These are phyloP conservation scores for Phaeosphaeriaceae sp. DNA, from an alignment of 2,329 filamentous ascomycete genomes.

Conservation along the genomic window DNA sequence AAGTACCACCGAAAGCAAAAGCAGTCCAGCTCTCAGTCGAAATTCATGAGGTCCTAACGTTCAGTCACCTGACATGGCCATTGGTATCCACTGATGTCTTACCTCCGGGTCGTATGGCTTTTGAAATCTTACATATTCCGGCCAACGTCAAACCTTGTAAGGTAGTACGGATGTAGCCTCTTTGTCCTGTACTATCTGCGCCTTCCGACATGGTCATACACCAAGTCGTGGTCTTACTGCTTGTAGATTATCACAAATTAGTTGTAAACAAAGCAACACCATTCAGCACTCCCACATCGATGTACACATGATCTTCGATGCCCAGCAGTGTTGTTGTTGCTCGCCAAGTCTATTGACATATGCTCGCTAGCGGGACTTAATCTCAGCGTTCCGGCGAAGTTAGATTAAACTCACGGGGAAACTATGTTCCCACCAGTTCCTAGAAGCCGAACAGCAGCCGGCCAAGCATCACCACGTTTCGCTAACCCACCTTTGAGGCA, in stretches of 20 bases:
- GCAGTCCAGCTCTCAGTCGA: not conserved
- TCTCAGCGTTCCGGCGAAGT: conserved; percentile 17
- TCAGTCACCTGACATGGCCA: not conserved
- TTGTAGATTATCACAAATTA: not conserved
- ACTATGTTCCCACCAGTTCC: conserved; percentile 6
- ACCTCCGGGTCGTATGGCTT: no score
- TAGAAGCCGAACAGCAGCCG: conserved; percentile 4
- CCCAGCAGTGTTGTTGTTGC: not conserved
- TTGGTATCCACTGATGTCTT: not conserved
- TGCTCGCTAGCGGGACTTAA: conserved; percentile 27
- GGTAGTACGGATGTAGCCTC: not conserved
- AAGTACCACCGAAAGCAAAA: not conserved
- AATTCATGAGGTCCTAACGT: not conserved
- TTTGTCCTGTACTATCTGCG: not conserved
- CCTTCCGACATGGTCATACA: not conserved
- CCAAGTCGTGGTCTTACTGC: not conserved
- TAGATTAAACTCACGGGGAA: conserved; percentile 25
- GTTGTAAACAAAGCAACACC: not conserved
- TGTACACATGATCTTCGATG: not conserved
- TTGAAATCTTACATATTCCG: not conserved
- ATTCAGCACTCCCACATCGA: not conserved
- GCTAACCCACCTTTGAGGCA: conserved; percentile 2
- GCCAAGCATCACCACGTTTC: conserved; percentile 8
- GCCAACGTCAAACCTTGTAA: no score
- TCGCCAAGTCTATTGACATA: conserved; percentile 1